A percentile compares a stretch with the other conserved stretches of the same genome.
phyloP scores from a whole-genome alignment of 208 protist species.

The Wallacemonas sp. region DNA sequence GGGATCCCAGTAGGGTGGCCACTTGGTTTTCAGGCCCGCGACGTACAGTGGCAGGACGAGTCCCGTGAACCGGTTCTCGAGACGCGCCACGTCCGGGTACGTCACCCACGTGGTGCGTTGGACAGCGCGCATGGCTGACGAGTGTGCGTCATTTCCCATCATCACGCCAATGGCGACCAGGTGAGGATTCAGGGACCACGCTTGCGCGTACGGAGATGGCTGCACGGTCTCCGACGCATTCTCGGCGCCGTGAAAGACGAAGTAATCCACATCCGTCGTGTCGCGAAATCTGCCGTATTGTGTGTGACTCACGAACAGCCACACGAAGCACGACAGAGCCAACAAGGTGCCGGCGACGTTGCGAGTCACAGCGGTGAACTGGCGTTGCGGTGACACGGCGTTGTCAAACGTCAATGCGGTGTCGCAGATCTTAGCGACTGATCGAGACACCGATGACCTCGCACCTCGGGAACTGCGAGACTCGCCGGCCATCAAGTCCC shows the following conservation, averaged over 20 bases:
- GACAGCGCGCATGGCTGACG: neutral
- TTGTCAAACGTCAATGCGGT: too few species aligned
- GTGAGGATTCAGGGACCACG: neutral
- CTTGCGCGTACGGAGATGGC: neutral
- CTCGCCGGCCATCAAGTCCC: too few species aligned
- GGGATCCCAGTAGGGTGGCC: neutral
- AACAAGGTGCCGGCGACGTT: neutral
- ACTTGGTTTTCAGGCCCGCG: neutral
- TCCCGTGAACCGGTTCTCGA: neutral
- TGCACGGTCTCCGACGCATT: neutral
- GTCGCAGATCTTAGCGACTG: too few species aligned
- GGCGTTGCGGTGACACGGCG: too few species aligned
- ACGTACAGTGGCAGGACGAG: conserved; percentile 2
- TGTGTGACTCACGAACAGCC: neutral
- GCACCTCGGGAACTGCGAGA: too few species aligned
- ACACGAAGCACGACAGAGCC: neutral
- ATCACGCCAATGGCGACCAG: conserved; percentile 7
- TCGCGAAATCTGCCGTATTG: neutral
- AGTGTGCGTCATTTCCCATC: neutral
- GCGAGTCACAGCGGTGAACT: too few species aligned
- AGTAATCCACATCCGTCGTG: neutral
- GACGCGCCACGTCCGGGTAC: neutral
- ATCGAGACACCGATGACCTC: too few species aligned
- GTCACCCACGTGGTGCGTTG: neutral
- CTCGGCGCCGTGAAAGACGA: neutral